A percentile compares a stretch with the other conserved stretches of the same genome.
Evolutionary conservation across 1,284 basidiomycete species (phyloP).

Genomic region (Pseudozyma hubeiensis): DNA sequence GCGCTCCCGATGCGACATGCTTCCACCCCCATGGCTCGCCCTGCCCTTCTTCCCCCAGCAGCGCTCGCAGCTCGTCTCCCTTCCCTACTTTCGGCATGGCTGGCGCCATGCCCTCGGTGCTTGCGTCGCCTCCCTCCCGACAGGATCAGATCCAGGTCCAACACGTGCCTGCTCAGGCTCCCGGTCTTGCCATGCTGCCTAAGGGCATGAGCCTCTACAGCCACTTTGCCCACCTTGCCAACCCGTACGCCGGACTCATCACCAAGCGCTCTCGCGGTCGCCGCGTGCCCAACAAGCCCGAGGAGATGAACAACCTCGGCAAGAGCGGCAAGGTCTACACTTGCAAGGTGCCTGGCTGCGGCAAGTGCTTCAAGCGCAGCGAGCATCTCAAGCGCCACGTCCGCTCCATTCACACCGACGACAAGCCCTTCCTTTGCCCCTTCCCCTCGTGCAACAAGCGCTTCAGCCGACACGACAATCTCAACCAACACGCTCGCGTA

Average conservation of each 20-base stretch:
- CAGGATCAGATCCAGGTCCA: conserved; percentile 30
- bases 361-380: conserved; percentile 65
- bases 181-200: conserved; percentile 35
- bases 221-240: conserved; percentile 45
- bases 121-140: conserved; percentile 35
- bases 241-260: conserved; percentile 61
- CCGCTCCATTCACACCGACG: conserved; percentile 65
- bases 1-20: conserved; percentile 33
- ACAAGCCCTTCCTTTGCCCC: conserved; percentile 64
- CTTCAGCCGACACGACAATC: conserved; percentile 64
- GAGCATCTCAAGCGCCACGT: conserved; percentile 66
- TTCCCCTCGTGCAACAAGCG: conserved; percentile 60
- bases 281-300: conserved; percentile 63
- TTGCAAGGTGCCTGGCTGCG: conserved; percentile 64
- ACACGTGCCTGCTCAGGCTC: conserved; percentile 37
- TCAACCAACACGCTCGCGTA: conserved; percentile 65
- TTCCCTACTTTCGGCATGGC: conserved; percentile 28
- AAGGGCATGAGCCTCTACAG: conserved; percentile 48
- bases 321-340: conserved; percentile 67
- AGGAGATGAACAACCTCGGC: conserved; percentile 64
- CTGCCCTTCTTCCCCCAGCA: conserved; percentile 46
- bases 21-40: conserved; percentile 41
- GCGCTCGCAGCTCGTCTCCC: conserved; percentile 45
- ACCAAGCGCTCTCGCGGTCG: conserved; percentile 63
- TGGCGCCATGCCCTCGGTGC: conserved; percentile 30